Conservation (phyloP, 2,329 filamentous ascomycete species). For the Verticillium zaregamsianum region DNA sequence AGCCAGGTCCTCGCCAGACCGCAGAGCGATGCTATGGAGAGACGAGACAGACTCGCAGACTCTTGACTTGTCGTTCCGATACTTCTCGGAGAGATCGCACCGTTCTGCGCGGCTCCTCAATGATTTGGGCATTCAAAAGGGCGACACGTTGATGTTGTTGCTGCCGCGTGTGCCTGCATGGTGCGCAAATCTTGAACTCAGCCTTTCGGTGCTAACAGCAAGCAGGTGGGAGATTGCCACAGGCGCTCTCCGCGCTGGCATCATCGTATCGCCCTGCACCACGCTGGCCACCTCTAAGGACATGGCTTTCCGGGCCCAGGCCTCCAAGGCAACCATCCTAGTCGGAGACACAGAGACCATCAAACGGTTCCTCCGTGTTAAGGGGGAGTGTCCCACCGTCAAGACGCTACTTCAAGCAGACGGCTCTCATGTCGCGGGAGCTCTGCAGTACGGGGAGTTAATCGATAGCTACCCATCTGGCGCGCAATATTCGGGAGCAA, state of each 20-base stretch:
- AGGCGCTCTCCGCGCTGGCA: not conserved
- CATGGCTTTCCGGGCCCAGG: not conserved
- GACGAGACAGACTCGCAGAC: not conserved
- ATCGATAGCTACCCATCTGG: not conserved
- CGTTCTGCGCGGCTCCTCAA: not conserved
- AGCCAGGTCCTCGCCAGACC: not conserved
- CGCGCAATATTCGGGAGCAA: not conserved
- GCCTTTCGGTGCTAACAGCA: not conserved
- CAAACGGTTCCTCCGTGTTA: not conserved
- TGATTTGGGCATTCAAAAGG: not conserved
- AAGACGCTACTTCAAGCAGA: not conserved
- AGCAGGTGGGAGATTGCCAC: slow-evolving; percentile 2
- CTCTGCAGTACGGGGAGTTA: not conserved
- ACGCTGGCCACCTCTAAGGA: slow-evolving; percentile 1
- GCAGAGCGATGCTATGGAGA: not conserved
- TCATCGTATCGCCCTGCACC: slow-evolving; percentile 1
- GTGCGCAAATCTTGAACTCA: not conserved
- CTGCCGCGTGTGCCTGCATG: not conserved
- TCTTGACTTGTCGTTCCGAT: not conserved
- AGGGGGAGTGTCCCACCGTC: not conserved
- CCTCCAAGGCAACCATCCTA: not conserved
- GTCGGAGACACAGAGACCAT: not conserved
- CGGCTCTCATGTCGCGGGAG: not conserved
- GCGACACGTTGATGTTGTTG: not conserved
- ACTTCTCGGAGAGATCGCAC: not conserved